These are phyloP conservation scores for Elsinoe australis DNA, from an alignment of 2,329 filamentous ascomycete species.

Conservation along the genomic window DNA sequence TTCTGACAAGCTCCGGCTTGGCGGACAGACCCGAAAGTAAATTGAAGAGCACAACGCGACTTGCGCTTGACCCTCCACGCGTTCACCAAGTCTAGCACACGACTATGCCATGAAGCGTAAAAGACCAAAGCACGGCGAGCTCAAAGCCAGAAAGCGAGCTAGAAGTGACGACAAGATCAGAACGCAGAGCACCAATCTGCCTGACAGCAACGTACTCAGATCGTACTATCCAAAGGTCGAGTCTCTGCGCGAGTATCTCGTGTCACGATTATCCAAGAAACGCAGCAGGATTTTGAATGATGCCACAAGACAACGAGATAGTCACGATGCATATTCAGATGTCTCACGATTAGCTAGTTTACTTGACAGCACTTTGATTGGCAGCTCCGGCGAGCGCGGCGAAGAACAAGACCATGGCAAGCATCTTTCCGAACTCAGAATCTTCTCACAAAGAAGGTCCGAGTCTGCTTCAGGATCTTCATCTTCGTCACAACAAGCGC, in stretches of 20 bases:
- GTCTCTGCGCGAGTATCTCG: constrained; percentile 63
- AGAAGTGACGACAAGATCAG: not conserved
- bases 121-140: not conserved
- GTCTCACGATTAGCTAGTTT: constrained; percentile 45
- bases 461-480: constrained; percentile 28
- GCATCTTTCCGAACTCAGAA: constrained; percentile 34
- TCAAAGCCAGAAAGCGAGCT: not conserved
- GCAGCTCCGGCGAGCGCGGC: constrained; percentile 41
- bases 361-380: constrained; percentile 64
- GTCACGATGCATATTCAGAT: constrained; percentile 12
- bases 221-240: constrained; percentile 60
- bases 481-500: constrained; percentile 29
- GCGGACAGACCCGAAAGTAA: too few relatives aligned
- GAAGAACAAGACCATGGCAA: constrained; percentile 35
- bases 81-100: too few relatives aligned
- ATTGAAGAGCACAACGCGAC: too few relatives aligned
- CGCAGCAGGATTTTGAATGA: constrained; percentile 44
- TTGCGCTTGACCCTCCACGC: too few relatives aligned
- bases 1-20: too few relatives aligned
- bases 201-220: constrained; percentile 46
- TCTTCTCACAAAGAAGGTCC: constrained; percentile 40
- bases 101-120: constrained; percentile 18
- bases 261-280: constrained; percentile 55
- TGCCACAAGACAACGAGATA: constrained; percentile 40
- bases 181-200: not conserved